Conservation (phyloP, 805 yeast genomes). For the Blastobotrys peoriensis region DNA sequence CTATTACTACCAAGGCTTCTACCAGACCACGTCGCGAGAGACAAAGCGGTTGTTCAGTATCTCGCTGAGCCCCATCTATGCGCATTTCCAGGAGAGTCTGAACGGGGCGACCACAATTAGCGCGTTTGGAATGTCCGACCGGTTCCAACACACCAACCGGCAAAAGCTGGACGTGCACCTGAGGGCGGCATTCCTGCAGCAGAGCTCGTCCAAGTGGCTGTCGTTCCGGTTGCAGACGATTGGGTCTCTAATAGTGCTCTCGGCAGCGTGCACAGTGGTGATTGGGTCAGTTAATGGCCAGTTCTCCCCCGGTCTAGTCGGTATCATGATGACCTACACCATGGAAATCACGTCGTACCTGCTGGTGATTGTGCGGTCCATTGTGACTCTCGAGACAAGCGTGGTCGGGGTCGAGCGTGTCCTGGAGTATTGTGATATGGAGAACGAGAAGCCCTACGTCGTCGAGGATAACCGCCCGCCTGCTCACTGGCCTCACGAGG, state of each 20-base stretch:
- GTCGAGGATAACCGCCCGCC: conserved; percentile 61
- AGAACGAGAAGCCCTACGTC: conserved; percentile 61
- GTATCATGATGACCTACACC: conserved; percentile 82
- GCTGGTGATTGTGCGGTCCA: conserved; percentile 87
- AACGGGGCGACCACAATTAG: conserved; percentile 72
- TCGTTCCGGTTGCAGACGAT: conserved; percentile 81
- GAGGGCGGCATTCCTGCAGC: conserved; percentile 77
- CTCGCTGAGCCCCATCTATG: conserved; percentile 70
- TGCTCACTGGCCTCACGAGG: conserved; percentile 61
- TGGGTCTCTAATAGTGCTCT: conserved; percentile 74
- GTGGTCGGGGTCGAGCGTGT: conserved; percentile 77
- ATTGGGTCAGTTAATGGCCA: conserved; percentile 51
- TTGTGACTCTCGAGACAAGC: conserved; percentile 88
- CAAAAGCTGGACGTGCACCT: conserved; percentile 58
- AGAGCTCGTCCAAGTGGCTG: conserved; percentile 86
- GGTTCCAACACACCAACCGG: conserved; percentile 50
- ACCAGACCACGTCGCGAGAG: conserved; percentile 67
- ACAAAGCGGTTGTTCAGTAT: conserved; percentile 66
- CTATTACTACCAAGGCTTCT: conserved; percentile 63
- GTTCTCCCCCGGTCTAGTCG: conserved; percentile 70
- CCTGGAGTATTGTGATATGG: conserved; percentile 29
- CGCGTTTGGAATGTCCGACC: conserved; percentile 61
- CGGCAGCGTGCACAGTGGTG: conserved; percentile 71
- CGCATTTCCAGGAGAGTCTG: conserved; percentile 76
- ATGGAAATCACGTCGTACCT: conserved; percentile 78